A percentile compares a stretch with the other conserved stretches of the same genome.
These are phyloP conservation scores for Quercus mongolica DNA, from an alignment of 306 rosid species.

Conservation along the genomic window DNA sequence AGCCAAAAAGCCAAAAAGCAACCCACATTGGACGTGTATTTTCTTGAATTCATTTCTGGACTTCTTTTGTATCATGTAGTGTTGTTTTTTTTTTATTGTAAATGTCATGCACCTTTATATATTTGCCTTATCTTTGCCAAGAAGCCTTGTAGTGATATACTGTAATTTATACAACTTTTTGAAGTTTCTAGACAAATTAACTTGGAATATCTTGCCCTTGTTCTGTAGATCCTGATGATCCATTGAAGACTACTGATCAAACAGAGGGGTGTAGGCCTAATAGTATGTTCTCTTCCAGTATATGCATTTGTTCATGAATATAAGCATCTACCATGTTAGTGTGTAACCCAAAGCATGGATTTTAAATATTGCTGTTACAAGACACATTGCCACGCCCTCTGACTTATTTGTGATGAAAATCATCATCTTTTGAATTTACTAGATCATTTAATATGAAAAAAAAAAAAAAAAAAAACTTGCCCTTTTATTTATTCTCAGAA, in stretches of 20 bases:
- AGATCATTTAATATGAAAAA: not conserved
- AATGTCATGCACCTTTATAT: not conserved
- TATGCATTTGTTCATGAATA: not conserved
- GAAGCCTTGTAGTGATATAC: not conserved
- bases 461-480: too few relatives aligned
- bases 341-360: not conserved
- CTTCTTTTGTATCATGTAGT: not conserved
- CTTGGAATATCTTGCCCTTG: not conserved
- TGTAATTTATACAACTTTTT: not conserved
- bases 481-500: not conserved
- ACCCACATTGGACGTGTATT: not conserved
- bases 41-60: not conserved
- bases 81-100: not conserved
- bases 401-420: not conserved
- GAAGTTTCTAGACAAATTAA: not conserved
- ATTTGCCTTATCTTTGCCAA: not conserved
- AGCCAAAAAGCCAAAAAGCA: not conserved
- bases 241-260: constrained; percentile 78
- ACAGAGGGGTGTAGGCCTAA: constrained; percentile 61
- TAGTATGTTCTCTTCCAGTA: constrained; percentile 41
- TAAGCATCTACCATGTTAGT: not conserved
- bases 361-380: not conserved
- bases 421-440: not conserved
- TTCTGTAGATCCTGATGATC: constrained; percentile 64
- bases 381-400: not conserved